Evolutionary conservation across 805 yeast genomes (phyloP).

Genomic region (Candida khao-thaluensis): DNA sequence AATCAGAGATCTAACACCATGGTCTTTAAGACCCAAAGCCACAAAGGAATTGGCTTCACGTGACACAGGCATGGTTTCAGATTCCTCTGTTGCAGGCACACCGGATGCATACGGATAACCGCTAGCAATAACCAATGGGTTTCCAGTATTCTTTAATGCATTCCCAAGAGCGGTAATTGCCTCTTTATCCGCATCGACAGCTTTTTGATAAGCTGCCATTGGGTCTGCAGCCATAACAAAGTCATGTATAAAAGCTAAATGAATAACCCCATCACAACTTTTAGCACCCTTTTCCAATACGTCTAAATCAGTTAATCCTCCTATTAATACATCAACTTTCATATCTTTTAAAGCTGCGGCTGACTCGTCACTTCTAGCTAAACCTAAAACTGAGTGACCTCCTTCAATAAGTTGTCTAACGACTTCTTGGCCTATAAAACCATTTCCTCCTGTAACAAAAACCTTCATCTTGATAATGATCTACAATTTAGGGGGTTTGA

Average conservation of each 20-base stretch:
- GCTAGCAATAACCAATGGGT: constrained; percentile 20
- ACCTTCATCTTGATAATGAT: constrained; percentile 23
- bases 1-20: constrained; percentile 1
- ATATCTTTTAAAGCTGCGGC: too few relatives aligned
- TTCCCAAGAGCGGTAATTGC: constrained; percentile 28
- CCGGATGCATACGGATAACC: constrained; percentile 3
- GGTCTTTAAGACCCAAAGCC: too few relatives aligned
- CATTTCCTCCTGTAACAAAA: constrained; percentile 38
- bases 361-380: constrained; percentile 32
- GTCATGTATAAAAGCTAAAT: constrained; percentile 35
- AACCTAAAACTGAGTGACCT: constrained; percentile 28
- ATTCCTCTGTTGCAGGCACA: neutral
- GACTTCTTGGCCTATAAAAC: constrained; percentile 29
- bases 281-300: constrained; percentile 24
- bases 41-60: too few relatives aligned
- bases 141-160: constrained; percentile 26
- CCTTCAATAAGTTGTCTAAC: constrained; percentile 18
- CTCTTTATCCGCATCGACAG: constrained; percentile 18
- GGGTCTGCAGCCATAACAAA: constrained; percentile 15
- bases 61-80: constrained; percentile 6
- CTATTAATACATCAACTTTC: constrained; percentile 14
- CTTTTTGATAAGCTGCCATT: constrained; percentile 20
- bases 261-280: constrained; percentile 35
- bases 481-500: too few relatives aligned
- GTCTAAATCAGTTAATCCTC: constrained; percentile 28